phyloP scores from a whole-genome alignment of 768 basidiomycete genomes.

The Saitozyma podzolica region DNA sequence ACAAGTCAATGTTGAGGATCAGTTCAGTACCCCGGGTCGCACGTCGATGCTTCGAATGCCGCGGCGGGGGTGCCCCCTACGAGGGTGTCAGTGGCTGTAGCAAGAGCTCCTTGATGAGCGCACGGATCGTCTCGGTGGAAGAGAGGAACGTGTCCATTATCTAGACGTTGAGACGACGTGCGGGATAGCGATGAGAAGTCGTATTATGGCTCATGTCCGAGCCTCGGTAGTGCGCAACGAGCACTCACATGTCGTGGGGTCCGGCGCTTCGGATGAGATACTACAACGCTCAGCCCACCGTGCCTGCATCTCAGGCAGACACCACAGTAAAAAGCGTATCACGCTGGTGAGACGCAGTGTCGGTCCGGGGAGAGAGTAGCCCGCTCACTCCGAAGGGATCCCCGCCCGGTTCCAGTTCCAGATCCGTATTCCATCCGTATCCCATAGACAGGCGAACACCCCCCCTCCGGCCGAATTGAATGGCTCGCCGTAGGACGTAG shows the following conservation, averaged over 20 bases:
- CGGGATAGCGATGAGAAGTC: no score
- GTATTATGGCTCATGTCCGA: neutral
- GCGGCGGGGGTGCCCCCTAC: slow-evolving; percentile 48
- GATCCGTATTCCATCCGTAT: slow-evolving; percentile 61
- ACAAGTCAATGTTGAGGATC: slow-evolving; percentile 49
- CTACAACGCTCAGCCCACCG: slow-evolving; percentile 17
- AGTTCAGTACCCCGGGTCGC: slow-evolving; percentile 42
- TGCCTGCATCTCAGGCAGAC: neutral
- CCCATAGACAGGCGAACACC: slow-evolving; percentile 88
- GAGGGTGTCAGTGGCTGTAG: no score
- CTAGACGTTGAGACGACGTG: no score
- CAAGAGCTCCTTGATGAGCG: no score
- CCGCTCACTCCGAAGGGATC: slow-evolving; percentile 46
- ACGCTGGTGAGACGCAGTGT: no score
- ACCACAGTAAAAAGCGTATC: no score
- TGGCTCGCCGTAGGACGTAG: slow-evolving; percentile 76
- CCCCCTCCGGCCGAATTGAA: slow-evolving; percentile 81
- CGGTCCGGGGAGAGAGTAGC: neutral
- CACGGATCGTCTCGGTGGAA: no score
- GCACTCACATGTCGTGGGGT: slow-evolving; percentile 33
- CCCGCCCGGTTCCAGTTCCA: slow-evolving; percentile 54
- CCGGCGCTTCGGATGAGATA: slow-evolving; percentile 22
- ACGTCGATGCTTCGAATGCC: slow-evolving; percentile 41
- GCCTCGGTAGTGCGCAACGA: neutral
- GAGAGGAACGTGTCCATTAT: no score